Evolutionary conservation across 805 yeast genomes (phyloP), one percentile per base, ranked within the genome.

Genomic region (Ogataea methanolica): DNA sequence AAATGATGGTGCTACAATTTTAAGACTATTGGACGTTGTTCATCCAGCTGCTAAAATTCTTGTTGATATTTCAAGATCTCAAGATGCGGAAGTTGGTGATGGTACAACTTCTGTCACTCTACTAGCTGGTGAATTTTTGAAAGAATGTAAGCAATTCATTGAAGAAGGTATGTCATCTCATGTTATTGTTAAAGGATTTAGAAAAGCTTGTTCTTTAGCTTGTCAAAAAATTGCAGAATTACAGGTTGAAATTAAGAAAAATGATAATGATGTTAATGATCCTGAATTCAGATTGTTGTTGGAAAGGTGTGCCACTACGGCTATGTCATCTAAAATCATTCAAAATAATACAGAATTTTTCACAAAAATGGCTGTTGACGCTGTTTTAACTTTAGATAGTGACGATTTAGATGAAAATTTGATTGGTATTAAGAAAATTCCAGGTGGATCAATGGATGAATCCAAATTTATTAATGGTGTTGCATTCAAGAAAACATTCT

Each of bases 71-170:
- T 87, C 97, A 16, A 85, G 95, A 65, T 90, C 96, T 3, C 99
- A 92, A 71, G 99, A 92, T 66, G 96, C 95, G 50, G 98, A 92
- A 68, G 96, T 94, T 54, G 99, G 99, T 50, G 99, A 92, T 70
- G 99, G 99, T 56, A 92, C 99, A 39, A 92, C 99, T 1, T 85
- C 96, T 29, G 99, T 92, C 19, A 88, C 97, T 0, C 84, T 92
- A 33, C 68, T 94, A 48, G 97, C 98, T 2, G 97, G 97, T 47
- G 99, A 94, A 71, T 75, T 94, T 51, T 78, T 94, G 68, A 89
- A 89, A 64, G 98, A 94, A 68, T 82, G 91, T 55, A 90, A 89
- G 62, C 70, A 79, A 40, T 94, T 92, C 64, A 88, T 94, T 50
- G 99, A 94, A 69, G 99, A 94, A 69, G 97, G 97, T 36, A 88